These are phyloP conservation scores for Mycena olivaceomarginata DNA, from an alignment of 768 basidiomycete genomes.

Conservation along the genomic window DNA sequence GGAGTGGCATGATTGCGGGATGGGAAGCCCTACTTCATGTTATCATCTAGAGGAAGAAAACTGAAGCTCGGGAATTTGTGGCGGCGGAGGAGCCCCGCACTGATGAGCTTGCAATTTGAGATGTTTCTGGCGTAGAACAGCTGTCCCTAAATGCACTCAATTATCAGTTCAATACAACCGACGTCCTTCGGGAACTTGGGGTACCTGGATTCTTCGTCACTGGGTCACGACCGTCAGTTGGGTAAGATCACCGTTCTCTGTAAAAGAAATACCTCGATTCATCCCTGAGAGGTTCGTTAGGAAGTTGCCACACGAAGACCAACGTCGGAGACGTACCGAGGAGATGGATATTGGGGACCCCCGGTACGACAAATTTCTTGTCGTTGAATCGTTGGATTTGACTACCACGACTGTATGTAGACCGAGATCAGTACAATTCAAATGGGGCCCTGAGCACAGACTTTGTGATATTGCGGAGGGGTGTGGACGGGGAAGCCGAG, in stretches of 20 bases:
- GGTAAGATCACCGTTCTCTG: no score
- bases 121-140: constrained; percentile 1
- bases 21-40: no score
- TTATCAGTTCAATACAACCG: no score
- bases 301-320: not conserved
- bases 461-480: not conserved
- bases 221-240: not conserved
- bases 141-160: not conserved
- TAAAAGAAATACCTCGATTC: not conserved
- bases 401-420: not conserved
- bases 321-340: constrained; percentile 7
- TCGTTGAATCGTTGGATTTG: not conserved
- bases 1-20: no score
- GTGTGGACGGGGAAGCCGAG: not conserved
- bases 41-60: no score
- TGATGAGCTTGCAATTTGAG: not conserved
- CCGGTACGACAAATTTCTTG: not conserved
- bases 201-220: constrained; percentile 13
- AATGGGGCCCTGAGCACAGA: not conserved
- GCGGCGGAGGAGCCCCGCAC: no score
- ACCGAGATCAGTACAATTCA: not conserved
- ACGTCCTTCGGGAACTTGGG: no score
- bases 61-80: not conserved
- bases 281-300: not conserved
- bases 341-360: constrained; percentile 34